Evolutionary conservation across 352 stramenopile genomes (phyloP).

Genomic region (Phytopythium boreale): DNA sequence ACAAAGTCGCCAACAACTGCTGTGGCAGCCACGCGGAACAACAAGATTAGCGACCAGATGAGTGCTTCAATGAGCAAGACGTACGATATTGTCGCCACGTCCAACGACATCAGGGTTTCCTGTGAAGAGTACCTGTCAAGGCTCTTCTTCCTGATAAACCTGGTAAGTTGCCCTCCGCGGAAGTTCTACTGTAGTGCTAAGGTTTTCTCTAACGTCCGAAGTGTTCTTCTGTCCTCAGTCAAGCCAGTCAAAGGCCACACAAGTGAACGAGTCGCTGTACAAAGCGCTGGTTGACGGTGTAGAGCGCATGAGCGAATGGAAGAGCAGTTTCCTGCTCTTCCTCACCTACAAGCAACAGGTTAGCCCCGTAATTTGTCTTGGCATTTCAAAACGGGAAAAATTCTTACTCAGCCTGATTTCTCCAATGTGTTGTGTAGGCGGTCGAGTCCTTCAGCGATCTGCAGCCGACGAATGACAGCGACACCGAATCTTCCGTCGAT

Average conservation of each 20-base stretch:
- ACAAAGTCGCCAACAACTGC: conserved; percentile 20
- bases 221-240: background rate
- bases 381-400: no score
- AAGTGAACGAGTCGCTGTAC: conserved; percentile 10
- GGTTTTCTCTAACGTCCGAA: background rate
- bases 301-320: conserved; percentile 48
- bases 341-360: conserved; percentile 59
- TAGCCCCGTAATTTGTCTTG: background rate
- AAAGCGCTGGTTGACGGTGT: conserved; percentile 29
- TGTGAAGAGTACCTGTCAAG: conserved; percentile 34
- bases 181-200: background rate
- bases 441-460: conserved; percentile 35
- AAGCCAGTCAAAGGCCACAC: background rate
- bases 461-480: conserved; percentile 13
- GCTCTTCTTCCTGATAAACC: conserved; percentile 39
- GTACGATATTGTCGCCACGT: conserved; percentile 16
- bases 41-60: background rate
- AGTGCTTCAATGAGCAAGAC: background rate
- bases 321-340: conserved; percentile 48
- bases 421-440: background rate
- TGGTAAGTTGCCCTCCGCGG: conserved; percentile 17
- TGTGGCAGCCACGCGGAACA: background rate
- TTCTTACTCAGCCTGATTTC: background rate
- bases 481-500: background rate
- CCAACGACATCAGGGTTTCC: conserved; percentile 21